Percentiles rank a stretch among this genome's conserved stretches.
Conservation (phyloP, 2,329 filamentous ascomycete genomes). For the Aphanoascus verrucosus region DNA sequence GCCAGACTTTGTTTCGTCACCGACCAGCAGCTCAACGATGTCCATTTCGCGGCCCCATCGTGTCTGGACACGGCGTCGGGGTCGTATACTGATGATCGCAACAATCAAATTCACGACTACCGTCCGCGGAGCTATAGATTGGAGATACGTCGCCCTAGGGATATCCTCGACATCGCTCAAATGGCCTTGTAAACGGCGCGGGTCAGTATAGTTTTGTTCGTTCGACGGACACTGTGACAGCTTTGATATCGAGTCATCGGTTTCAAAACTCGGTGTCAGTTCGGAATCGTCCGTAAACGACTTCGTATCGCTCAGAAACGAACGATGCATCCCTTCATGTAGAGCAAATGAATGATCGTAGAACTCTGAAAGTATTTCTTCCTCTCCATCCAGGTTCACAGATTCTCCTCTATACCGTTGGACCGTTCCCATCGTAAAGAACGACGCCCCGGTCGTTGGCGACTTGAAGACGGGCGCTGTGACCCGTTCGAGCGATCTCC, state of each 20-base stretch:
- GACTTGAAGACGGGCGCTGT: conserved; percentile 5
- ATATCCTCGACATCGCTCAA: conserved; percentile 59
- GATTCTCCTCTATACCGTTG: conserved; percentile 15
- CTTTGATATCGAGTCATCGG: conserved; percentile 11
- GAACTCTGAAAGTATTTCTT: conserved; percentile 50
- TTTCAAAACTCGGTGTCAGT: conserved; percentile 8
- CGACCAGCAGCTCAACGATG: conserved; percentile 67
- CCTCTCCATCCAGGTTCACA: conserved; percentile 14
- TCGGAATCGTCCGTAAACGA: conserved; percentile 13
- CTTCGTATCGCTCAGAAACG: conserved; percentile 8
- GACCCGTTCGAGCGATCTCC: conserved; percentile 13
- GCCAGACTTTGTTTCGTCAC: conserved; percentile 71
- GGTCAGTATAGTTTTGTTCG: conserved; percentile 14
- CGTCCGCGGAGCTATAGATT: conserved; percentile 63
- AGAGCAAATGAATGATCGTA: conserved; percentile 67
- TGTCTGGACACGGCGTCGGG: conserved; percentile 57
- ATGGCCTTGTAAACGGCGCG: conserved; percentile 31
- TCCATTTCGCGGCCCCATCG: conserved; percentile 45
- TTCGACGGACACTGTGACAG: conserved; percentile 10
- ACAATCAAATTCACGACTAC: conserved; percentile 74
- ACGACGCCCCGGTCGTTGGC: conserved; percentile 12
- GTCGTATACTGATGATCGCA: conserved; percentile 61
- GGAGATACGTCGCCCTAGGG: conserved; percentile 55
- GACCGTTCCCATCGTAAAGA: conserved; percentile 16
- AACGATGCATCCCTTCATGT: conserved; percentile 43